Evolutionary conservation across 768 basidiomycete species (phyloP).

Genomic region (Termitomyces eurrhizus): DNA sequence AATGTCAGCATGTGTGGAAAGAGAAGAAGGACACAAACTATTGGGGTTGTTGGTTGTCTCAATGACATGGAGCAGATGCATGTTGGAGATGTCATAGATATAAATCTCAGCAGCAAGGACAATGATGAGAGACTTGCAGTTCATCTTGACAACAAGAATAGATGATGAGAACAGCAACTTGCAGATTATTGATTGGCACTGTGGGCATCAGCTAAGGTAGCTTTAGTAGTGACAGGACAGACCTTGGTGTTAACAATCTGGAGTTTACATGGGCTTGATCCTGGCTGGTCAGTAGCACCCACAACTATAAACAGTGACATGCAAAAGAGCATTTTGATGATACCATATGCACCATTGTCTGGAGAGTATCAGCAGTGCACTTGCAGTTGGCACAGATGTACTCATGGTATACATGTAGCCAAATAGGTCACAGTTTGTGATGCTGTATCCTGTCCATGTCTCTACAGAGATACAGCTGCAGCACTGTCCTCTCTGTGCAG

Average conservation of each 20-base stretch:
- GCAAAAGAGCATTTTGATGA: slow-evolving; percentile 99
- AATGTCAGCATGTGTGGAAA: not conserved
- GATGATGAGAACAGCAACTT: slow-evolving; percentile 96
- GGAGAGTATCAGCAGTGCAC: not conserved
- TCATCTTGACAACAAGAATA: slow-evolving; percentile 95
- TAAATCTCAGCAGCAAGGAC: slow-evolving; percentile 96
- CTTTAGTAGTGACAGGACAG: not conserved
- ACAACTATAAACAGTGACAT: slow-evolving; percentile 97
- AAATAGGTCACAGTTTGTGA: slow-evolving; percentile 98
- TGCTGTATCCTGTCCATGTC: slow-evolving; percentile 92
- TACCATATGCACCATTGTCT: slow-evolving; percentile 94
- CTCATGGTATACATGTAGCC: slow-evolving; percentile 94
- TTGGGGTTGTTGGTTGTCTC: slow-evolving; percentile 96
- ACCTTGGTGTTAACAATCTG: slow-evolving; percentile 99
- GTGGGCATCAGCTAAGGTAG: too few species aligned
- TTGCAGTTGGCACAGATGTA: slow-evolving; percentile 24
- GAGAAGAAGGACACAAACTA: slow-evolving; percentile 42
- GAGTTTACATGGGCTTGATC: slow-evolving; percentile 85
- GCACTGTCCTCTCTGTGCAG: not conserved
- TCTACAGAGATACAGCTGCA: slow-evolving; percentile 88
- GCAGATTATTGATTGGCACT: slow-evolving; percentile 99
- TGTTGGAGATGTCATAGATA: slow-evolving; percentile 98
- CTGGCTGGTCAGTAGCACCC: slow-evolving; percentile 90
- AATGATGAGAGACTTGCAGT: slow-evolving; percentile 89
- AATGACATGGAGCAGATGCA: slow-evolving; percentile 95